phyloP scores from a whole-genome alignment of 202 grass and related monocot genomes.

The Miscanthus sacchariflorus region DNA sequence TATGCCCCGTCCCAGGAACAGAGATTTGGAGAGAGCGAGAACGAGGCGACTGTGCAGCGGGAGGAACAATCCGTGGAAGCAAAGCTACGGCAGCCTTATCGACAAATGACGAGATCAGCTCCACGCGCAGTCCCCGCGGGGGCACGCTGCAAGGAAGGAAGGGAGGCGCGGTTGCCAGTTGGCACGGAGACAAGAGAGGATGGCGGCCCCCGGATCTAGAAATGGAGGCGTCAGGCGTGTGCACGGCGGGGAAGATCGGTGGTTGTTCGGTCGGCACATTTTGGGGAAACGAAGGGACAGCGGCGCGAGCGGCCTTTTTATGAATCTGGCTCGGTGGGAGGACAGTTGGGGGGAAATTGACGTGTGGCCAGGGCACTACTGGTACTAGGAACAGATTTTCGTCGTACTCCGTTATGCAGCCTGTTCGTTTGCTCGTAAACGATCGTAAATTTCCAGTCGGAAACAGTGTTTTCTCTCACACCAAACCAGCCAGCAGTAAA shows the following conservation, averaged over 20 bases:
- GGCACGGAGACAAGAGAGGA: not conserved
- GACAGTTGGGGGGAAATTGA: too few relatives aligned
- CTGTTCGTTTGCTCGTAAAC: too few relatives aligned
- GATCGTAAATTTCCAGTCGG: too few relatives aligned
- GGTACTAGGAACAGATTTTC: too few relatives aligned
- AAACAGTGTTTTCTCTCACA: too few relatives aligned
- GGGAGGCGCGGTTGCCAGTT: not conserved
- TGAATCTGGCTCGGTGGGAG: too few relatives aligned
- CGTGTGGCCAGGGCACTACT: too few relatives aligned
- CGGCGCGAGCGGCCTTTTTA: not conserved
- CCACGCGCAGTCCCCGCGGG: not conserved
- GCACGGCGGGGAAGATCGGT: not conserved
- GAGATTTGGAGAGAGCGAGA: not conserved
- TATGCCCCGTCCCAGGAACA: not conserved
- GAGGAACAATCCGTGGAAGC: not conserved
- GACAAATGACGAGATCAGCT: not conserved
- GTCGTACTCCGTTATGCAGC: too few relatives aligned
- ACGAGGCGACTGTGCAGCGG: not conserved
- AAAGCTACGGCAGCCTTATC: not conserved
- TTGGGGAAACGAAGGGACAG: not conserved
- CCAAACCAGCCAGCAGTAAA: too few relatives aligned
- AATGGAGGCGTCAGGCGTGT: not conserved
- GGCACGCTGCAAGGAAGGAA: not conserved
- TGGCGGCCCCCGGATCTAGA: not conserved
- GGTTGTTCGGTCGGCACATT: not conserved